Evolutionary conservation across 2,329 filamentous ascomycete species (phyloP).

Genomic region (Penicillium sp.): DNA sequence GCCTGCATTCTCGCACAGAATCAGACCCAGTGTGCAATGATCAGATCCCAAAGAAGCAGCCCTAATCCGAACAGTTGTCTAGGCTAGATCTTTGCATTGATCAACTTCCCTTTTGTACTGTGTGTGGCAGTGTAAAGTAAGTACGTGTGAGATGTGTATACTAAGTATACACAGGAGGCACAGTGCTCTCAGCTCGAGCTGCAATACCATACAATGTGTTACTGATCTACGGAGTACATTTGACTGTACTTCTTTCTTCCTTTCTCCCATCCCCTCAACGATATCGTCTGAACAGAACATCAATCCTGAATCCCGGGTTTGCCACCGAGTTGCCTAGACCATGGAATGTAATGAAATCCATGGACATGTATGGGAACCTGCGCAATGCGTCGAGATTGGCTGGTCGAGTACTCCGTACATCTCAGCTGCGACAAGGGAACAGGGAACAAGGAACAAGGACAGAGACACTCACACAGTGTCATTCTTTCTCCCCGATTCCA

Average conservation of each 20-base stretch:
- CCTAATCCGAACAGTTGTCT: conserved; percentile 9
- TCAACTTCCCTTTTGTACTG: not conserved
- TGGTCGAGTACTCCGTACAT: not conserved
- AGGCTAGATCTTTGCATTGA: conserved; percentile 11
- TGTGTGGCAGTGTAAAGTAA: conserved; percentile 1
- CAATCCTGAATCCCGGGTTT: not conserved
- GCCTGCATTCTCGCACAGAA: conserved; percentile 10
- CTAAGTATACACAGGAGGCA: not conserved
- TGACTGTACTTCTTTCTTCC: not conserved
- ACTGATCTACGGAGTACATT: not conserved
- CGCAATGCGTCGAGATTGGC: not conserved
- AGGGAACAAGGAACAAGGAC: not conserved
- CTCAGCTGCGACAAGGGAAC: conserved; percentile 2
- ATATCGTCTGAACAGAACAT: not conserved
- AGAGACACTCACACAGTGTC: not conserved
- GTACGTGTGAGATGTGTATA: not conserved
- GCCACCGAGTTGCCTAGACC: conserved; percentile 1
- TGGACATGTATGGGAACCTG: not conserved
- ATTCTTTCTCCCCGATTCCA: conserved; percentile 2
- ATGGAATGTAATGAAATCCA: not conserved
- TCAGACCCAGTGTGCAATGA: conserved; percentile 2
- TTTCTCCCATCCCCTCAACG: not conserved
- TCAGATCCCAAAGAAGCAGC: conserved; percentile 2
- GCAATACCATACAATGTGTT: not conserved
- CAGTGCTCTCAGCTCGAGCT: not conserved